phyloP scores from a whole-genome alignment of 805 yeast genomes.

The Yamadazyma scolyti region DNA sequence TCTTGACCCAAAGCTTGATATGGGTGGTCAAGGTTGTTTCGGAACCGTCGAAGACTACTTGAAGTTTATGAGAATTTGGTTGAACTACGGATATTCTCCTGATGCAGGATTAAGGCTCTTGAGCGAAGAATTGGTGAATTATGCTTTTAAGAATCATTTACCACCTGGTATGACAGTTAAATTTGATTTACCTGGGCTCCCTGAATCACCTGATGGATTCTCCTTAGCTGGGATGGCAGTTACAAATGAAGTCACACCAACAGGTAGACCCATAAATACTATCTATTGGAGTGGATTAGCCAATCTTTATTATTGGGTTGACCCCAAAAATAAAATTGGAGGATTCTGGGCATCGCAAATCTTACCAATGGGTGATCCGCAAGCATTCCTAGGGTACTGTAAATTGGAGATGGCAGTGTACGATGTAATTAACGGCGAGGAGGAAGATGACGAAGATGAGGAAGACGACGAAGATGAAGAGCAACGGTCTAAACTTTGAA shows the following conservation, averaged over 20 bases:
- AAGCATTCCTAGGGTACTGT: constrained; percentile 14
- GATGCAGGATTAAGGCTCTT: constrained; percentile 31
- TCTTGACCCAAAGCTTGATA: constrained; percentile 24
- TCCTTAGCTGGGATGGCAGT: constrained; percentile 34
- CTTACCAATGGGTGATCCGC: constrained; percentile 29
- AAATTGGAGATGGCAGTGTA: constrained; percentile 25
- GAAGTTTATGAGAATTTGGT: constrained; percentile 36
- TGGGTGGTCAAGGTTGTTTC: constrained; percentile 44
- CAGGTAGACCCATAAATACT: constrained; percentile 34
- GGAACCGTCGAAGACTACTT: constrained; percentile 36
- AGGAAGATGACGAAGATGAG: constrained; percentile 12
- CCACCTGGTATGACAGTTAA: constrained; percentile 21
- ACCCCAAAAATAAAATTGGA: constrained; percentile 31
- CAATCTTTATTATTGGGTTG: constrained; percentile 39
- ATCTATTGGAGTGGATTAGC: constrained; percentile 40
- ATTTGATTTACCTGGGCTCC: constrained; percentile 13
- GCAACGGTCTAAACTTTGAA: too few relatives aligned
- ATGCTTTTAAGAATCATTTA: constrained; percentile 31
- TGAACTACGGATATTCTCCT: constrained; percentile 36
- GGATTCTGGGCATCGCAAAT: constrained; percentile 40
- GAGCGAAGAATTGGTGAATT: constrained; percentile 23
- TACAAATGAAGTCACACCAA: constrained; percentile 18
- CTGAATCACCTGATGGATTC: constrained; percentile 25
- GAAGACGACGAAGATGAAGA: constrained; percentile 10
- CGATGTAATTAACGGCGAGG: constrained; percentile 14